Base-by-base conservation (phyloP, 2,329 filamentous ascomycete genomes). In the Xylariomycetidae sp. region DNA sequence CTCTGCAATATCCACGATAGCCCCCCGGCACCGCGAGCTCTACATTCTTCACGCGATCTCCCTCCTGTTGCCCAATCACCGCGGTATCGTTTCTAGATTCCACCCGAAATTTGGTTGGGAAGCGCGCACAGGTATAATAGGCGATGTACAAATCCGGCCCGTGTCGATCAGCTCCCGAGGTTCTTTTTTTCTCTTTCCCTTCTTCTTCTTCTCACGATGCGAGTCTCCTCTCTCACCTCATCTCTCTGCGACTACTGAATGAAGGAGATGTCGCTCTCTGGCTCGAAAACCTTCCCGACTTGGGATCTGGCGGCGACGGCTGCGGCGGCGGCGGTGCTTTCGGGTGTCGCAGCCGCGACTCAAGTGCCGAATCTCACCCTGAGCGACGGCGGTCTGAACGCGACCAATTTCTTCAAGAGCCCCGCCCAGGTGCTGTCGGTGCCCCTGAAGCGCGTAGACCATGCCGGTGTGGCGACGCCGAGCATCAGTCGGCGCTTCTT, bases 401-500 rank as follows among this genome's bases (percentile, higher is more conserved):
- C 38, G 5, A 42, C 49, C 15, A 27, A 27, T 6, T 34, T 44
- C 7, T 41, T 41, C 16, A 46, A 40, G 18, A 31, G 39, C 18
- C 5, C 41, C 2, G 22, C 31, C 9, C 33, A 48, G 30, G 40
- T 56, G 23, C 35, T 57, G 2, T 31, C 52, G 3, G 38, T 57
- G 5, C 53, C 54, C n/a, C 39, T 58, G 13, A 45, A 30, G 27
- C 49, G 51, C 3, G 33, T 55, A 8, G 46, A 54, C 17, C 45
- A 50, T 16, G 29, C 31, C 12, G 49, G 49, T 10, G 33, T 48
- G 15, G 44, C 35, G 30, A 49, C 52, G 17, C 49, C 51, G 14
- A 56, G 51, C 30, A 19, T 56, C 8, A 44, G 44, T 6, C 49
- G 28, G 27, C 42, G 55, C 13, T 53, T 48, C 27, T 51, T 54